These are phyloP conservation scores for Protea cynaroides DNA, from an alignment of 164 flowering plant genomes.

Conservation along the genomic window DNA sequence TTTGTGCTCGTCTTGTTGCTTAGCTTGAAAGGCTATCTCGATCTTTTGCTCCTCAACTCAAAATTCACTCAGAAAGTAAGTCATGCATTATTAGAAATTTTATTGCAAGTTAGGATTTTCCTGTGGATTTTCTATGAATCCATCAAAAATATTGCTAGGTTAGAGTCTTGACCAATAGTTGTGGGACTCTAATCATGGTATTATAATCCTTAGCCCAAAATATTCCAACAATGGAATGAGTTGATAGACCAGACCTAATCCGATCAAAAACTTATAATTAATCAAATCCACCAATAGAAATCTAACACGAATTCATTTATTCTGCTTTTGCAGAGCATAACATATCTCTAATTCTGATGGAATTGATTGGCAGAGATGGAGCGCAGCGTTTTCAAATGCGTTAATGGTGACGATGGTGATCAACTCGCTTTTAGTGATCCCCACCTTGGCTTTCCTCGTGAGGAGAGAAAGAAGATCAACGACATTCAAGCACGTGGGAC, in stretches of 20 bases:
- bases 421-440: slow-evolving; percentile 41
- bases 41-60: slow-evolving; percentile 31
- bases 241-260: no score
- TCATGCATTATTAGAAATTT: no score
- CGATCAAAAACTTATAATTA: no score
- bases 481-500: slow-evolving; percentile 26
- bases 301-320: no score
- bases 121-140: no score
- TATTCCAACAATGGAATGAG: no score
- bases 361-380: slow-evolving; percentile 20
- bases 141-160: no score
- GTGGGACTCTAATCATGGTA: no score
- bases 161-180: no score
- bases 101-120: no score
- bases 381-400: slow-evolving; percentile 15
- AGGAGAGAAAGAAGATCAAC: slow-evolving; percentile 26
- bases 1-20: slow-evolving; percentile 41
- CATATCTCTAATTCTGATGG: neutral
- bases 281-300: no score
- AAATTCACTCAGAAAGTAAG: slow-evolving; percentile 24
- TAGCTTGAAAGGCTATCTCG: slow-evolving; percentile 57
- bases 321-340: neutral
- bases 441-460: slow-evolving; percentile 28
- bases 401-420: slow-evolving; percentile 30
- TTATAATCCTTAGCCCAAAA: no score